Conservation (phyloP, 805 yeast genomes). For the Candida wancherniae region DNA sequence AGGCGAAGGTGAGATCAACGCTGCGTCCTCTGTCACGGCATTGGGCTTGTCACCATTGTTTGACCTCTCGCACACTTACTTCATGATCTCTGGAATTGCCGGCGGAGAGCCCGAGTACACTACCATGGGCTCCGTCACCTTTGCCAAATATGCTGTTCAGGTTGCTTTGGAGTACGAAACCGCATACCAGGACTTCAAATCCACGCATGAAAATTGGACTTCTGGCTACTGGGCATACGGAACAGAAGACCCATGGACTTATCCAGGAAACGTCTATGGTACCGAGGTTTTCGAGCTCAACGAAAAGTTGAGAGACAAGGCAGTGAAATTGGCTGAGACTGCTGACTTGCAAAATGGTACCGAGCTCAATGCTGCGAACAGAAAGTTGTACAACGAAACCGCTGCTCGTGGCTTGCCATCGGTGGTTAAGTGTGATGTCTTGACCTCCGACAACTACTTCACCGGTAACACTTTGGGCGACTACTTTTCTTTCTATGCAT, state of each 20-base stretch:
- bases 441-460: slow-evolving; percentile 59
- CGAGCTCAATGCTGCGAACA: slow-evolving; percentile 38
- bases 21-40: slow-evolving; percentile 56
- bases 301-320: slow-evolving; percentile 54
- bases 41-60: slow-evolving; percentile 49
- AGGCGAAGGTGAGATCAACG: slow-evolving; percentile 69
- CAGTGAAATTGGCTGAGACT: slow-evolving; percentile 46
- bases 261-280: slow-evolving; percentile 55
- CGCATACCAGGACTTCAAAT: slow-evolving; percentile 36
- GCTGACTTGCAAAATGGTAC: slow-evolving; percentile 45
- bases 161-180: slow-evolving; percentile 57
- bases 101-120: slow-evolving; percentile 56
- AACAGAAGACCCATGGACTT: slow-evolving; percentile 42
- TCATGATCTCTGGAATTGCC: slow-evolving; percentile 61
- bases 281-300: slow-evolving; percentile 63
- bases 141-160: slow-evolving; percentile 57
- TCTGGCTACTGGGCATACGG: slow-evolving; percentile 58
- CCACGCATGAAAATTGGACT: slow-evolving; percentile 45
- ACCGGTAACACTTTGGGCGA: slow-evolving; percentile 49
- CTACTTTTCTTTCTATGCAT: slow-evolving; percentile 45
- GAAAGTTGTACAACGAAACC: slow-evolving; percentile 43
- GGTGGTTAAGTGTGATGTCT: slow-evolving; percentile 51
- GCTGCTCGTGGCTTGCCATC: slow-evolving; percentile 49
- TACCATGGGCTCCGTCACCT: slow-evolving; percentile 57
- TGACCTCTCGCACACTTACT: slow-evolving; percentile 57